A percentile compares a stretch with the other conserved stretches of the same genome.
These are phyloP conservation scores for Scheffersomyces segobiensis DNA, from an alignment of 1,139 yeast genomes.

Conservation along the genomic window DNA sequence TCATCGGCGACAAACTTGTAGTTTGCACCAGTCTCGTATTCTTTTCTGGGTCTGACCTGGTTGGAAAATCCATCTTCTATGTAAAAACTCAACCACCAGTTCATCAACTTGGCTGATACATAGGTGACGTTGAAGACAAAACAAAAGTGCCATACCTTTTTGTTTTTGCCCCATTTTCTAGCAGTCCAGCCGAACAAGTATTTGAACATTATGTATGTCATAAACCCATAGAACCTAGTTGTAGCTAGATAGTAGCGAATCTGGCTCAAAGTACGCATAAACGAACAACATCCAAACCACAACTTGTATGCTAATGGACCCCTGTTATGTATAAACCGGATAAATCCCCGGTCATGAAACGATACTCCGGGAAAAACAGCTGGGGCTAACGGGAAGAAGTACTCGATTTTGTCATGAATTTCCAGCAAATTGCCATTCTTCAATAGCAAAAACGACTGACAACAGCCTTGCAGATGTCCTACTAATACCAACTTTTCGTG, in stretches of 20 bases:
- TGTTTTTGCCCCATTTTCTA: slow-evolving; percentile 63
- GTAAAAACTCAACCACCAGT: slow-evolving; percentile 77
- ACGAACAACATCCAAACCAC: slow-evolving; percentile 62
- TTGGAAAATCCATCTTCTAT: slow-evolving; percentile 42
- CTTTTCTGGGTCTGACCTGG: slow-evolving; percentile 34
- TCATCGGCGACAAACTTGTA: slow-evolving; percentile 11
- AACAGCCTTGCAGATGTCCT: slow-evolving; percentile 93
- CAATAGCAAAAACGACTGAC: slow-evolving; percentile 71
- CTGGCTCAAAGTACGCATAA: slow-evolving; percentile 58
- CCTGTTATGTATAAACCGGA: slow-evolving; percentile 53
- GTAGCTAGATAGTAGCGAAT: slow-evolving; percentile 47
- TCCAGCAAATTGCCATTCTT: slow-evolving; percentile 32
- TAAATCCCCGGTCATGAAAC: slow-evolving; percentile 55
- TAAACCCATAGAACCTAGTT: slow-evolving; percentile 53
- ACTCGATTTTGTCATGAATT: slow-evolving; percentile 53
- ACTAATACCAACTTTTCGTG: slow-evolving; percentile 57
- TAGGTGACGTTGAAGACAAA: slow-evolving; percentile 85
- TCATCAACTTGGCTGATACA: slow-evolving; percentile 78
- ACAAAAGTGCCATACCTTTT: slow-evolving; percentile 63
- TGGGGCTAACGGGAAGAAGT: slow-evolving; percentile 81
- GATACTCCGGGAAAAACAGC: slow-evolving; percentile 85
- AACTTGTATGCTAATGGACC: slow-evolving; percentile 37
- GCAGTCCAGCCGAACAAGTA: slow-evolving; percentile 88
- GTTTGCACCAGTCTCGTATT: slow-evolving; percentile 33
- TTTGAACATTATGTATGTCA: slow-evolving; percentile 78